Base-by-base conservation (phyloP, 2,329 filamentous ascomycete genomes). In the Zopfia rhizophila region DNA sequence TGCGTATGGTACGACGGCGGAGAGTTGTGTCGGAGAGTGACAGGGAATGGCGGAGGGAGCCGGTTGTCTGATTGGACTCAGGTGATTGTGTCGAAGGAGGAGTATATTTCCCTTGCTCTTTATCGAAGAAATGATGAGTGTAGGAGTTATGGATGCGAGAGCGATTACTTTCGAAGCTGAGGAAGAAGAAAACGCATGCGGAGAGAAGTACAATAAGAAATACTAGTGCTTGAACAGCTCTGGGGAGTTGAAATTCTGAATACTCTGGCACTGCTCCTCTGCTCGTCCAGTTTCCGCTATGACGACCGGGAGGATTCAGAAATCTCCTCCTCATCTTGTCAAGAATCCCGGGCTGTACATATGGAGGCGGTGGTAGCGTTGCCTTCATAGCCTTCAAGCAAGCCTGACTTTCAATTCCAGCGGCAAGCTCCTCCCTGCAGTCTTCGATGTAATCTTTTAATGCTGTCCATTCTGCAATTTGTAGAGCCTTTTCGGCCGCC, bases 401-500 rank as follows among this genome's bases (percentile, higher is more conserved):
- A 17, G 53, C 50, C 28, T 51, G 50, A 21, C 44, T 56, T 18
- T 56, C 25, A 33, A 48, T 50, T 13, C 55, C 55, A 14, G 55
- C 50, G 23, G 44, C 50, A 37, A 58, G 35, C 39, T 54, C 53
- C 19, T 55, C 49, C 24, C 51, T 42, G 25, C 50, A 58, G 14
- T 58, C 47, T 28, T 58, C 53, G 21, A 58, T 48, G 30, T 47
- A 58, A 28, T 58, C 53, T 19, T 58, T 56, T 33, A 58, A 30
- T 7, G 55, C 55, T 16, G 53, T 56, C 53, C 53, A 56, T 43
- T 58, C 53, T 10, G 55, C 55, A 7, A 58, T 29, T 17, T 42
- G 22, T 5, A 56, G 31, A 14, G 55, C 41, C 24, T 45, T 52
- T 21, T 58, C 51, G 10, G 53, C 37, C 16, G 45, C 35, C 5